Conservation (phyloP, 1,284 basidiomycete species). For the Heterobasidion occidentale region DNA sequence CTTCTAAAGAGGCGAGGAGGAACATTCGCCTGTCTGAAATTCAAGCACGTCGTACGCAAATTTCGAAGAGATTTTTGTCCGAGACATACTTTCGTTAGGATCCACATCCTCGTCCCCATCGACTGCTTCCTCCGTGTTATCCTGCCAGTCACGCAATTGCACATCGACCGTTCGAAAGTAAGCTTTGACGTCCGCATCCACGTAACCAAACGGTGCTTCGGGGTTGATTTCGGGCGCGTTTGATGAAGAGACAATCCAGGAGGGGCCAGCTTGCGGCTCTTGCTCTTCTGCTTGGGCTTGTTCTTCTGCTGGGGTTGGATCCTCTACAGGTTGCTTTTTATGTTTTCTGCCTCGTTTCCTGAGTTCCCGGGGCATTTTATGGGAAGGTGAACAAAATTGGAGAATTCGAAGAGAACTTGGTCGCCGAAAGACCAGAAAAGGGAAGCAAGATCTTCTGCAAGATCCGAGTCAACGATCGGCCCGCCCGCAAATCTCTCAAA, state of each 20-base stretch:
- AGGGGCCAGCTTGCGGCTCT: conserved; percentile 31
- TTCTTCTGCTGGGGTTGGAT: conserved; percentile 8
- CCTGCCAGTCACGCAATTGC: conserved; percentile 83
- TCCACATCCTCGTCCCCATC: conserved; percentile 45
- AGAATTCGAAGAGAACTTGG: not conserved
- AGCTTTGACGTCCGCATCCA: conserved; percentile 84
- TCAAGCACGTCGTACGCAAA: not conserved
- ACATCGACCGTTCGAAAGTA: conserved; percentile 85
- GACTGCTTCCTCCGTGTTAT: conserved; percentile 23
- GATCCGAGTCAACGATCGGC: not conserved
- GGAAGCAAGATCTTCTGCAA: not conserved
- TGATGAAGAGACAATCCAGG: conserved; percentile 54
- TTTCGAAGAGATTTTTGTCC: not conserved
- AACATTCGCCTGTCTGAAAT: conserved; percentile 72
- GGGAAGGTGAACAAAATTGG: not conserved
- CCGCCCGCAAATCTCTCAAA: not conserved
- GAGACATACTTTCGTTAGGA: conserved; percentile 66
- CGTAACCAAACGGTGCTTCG: conserved; percentile 81
- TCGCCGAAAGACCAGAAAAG: not conserved
- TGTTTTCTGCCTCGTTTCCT: conserved; percentile 72
- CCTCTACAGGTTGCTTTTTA: conserved; percentile 35
- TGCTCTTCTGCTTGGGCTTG: conserved; percentile 6
- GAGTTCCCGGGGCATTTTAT: conserved; percentile 65
- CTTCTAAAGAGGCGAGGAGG: conserved; percentile 75
- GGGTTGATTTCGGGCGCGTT: conserved; percentile 33